phyloP scores from a whole-genome alignment of 2,329 filamentous ascomycete species.

The Emericellopsis atlantica region DNA sequence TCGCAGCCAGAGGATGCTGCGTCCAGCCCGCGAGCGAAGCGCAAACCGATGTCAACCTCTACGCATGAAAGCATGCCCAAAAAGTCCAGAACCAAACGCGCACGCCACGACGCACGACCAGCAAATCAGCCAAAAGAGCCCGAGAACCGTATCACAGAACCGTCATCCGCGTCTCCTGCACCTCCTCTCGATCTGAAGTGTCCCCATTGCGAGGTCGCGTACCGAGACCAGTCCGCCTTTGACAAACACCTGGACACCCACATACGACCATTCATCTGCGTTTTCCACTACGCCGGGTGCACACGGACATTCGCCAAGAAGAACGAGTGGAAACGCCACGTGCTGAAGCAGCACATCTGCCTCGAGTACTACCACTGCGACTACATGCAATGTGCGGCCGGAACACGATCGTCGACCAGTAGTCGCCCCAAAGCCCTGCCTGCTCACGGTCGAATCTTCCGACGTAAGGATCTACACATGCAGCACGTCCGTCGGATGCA shows the following conservation, averaged over 20 bases:
- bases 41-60: no score
- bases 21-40: no score
- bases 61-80: no score
- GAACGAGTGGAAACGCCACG: constrained; percentile 94
- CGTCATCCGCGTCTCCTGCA: no score
- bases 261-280: constrained; percentile 57
- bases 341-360: constrained; percentile 66
- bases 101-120: no score
- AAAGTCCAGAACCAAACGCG: no score
- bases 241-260: constrained; percentile 40
- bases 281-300: constrained; percentile 71
- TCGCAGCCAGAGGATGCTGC: no score
- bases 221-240: constrained; percentile 27
- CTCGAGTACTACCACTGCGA: constrained; percentile 66
- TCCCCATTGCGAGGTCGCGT: constrained; percentile 20
- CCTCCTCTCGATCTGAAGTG: not conserved
- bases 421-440: constrained; percentile 11
- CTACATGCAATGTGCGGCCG: constrained; percentile 23
- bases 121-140: no score
- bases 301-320: constrained; percentile 60
- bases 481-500: constrained; percentile 87
- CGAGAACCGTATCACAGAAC: no score
- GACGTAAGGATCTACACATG: constrained; percentile 83
- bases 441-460: constrained; percentile 57
- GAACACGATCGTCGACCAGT: not conserved